Base-by-base conservation (phyloP, 192 early-diverging fungal species). In the Coemansia javaensis region DNA sequence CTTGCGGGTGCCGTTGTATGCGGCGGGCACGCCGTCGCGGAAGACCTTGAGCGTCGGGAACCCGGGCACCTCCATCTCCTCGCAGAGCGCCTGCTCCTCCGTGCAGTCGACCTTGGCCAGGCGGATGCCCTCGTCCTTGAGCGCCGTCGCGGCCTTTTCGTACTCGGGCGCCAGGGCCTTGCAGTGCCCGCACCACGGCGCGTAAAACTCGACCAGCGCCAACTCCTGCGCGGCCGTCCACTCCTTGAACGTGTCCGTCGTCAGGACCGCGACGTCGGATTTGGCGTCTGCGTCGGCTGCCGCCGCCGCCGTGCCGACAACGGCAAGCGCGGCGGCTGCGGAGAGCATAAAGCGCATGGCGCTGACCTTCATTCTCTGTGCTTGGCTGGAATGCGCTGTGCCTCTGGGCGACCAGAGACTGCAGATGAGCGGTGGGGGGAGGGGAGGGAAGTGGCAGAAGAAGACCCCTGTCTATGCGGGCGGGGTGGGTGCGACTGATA, bases 101-200 rank as follows among this genome's bases (percentile, higher is more conserved):
- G 93, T 96, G 79, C 95, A 98, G 69, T 98, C 94, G 31, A 98
- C 91, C 81, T 98, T 96, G 74, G 90, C 94, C 40, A 98, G 53
- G 35, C 79, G 63, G 48, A 94, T 85, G 32, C 71, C 76, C 32
- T 77, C 63, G 14, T 72, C 68, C 80, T 93, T 93, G 39, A 98
- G 82, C 43, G 76, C 47, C 10, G 89, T 88, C 52, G 95, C 95
- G 39, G 93, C 94, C 37, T 79, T 74, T 63, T 94, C 95, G 70
- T 93, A 98, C 50, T 96, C 88, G 44, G 94, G 94, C 18, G 92
- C 93, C 50, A 88, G 71, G 41, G 79, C 77, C 81, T 97, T 91
- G 78, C 95, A 98, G 82, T 98, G 90, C 44, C 93, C 90, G 74
- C 95, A 98, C 94, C 91, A 97, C 39, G 93, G 95, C 6, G 95